phyloP scores from a whole-genome alignment of 495 filamentous ascomycete species.

The Penicillium manginii region DNA sequence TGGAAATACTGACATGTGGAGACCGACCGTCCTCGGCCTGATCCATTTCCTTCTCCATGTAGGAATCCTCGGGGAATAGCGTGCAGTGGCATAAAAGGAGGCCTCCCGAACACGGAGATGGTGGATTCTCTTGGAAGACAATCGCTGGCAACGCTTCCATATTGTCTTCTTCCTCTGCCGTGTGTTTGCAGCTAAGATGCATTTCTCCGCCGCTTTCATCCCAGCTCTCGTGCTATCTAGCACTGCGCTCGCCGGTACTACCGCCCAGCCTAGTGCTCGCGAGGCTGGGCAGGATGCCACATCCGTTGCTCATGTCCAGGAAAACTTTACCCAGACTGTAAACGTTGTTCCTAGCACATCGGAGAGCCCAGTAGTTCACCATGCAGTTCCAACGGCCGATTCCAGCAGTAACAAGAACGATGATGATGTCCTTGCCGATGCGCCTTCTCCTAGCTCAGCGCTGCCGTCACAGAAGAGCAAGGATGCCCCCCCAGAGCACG shows the following conservation, averaged over 20 bases:
- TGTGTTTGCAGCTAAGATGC: conserved; percentile 31
- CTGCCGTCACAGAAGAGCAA: conserved; percentile 5
- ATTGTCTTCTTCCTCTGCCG: conserved; percentile 5
- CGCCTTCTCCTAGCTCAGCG: neutral
- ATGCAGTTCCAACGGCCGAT: conserved; percentile 1
- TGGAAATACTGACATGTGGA: conserved; percentile 34
- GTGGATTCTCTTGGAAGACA: conserved; percentile 8
- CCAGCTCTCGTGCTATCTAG: conserved; percentile 38
- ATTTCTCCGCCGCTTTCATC: conserved; percentile 32
- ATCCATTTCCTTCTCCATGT: conserved; percentile 23
- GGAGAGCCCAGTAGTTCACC: conserved; percentile 6
- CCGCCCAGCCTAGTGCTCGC: conserved; percentile 16
- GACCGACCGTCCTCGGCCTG: conserved; percentile 25
- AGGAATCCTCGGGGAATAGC: conserved; percentile 13
- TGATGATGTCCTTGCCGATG: neutral
- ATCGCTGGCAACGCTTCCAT: neutral
- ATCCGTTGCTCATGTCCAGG: conserved; percentile 1
- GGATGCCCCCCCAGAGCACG: neutral
- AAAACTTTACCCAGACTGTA: conserved; percentile 1
- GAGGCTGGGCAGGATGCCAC: conserved; percentile 5
- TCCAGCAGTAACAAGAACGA: conserved; percentile 1
- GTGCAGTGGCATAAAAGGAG: conserved; percentile 26
- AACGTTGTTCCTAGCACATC: neutral
- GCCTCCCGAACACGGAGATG: neutral
- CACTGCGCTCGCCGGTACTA: conserved; percentile 31